Conservation (phyloP, 148 eudicot species). For the Chenopodium album region DNA sequence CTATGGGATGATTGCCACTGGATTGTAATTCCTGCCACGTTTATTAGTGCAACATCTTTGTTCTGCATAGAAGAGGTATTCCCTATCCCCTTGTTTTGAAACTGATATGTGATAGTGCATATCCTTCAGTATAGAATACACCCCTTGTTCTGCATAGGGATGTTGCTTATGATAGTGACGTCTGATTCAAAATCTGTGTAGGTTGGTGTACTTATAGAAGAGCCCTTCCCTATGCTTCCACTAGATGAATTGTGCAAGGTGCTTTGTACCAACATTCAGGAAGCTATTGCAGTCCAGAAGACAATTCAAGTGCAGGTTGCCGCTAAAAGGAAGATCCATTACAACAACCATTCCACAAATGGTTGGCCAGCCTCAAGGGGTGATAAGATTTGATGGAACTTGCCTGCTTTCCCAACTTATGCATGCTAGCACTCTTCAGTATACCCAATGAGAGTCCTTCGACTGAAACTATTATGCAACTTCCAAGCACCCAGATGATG, state of each 20-base stretch:
- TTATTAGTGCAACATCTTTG: constrained; percentile 86
- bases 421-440: background rate
- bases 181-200: constrained; percentile 30
- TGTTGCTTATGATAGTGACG: too few species aligned
- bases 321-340: constrained; percentile 44
- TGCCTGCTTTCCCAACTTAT: background rate
- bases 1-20: constrained; percentile 98
- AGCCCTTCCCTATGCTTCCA: constrained; percentile 93
- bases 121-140: background rate
- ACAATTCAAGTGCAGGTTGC: constrained; percentile 46
- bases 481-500: constrained; percentile 11
- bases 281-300: constrained; percentile 51
- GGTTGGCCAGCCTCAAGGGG: constrained; percentile 57
- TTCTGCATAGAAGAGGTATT: constrained; percentile 95
- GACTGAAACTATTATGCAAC: background rate
- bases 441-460: background rate
- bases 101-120: background rate
- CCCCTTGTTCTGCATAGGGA: too few species aligned
- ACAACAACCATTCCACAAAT: constrained; percentile 49
- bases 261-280: constrained; percentile 51
- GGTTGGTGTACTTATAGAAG: constrained; percentile 98
- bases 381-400: constrained; percentile 22
- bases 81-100: constrained; percentile 10
- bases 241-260: constrained; percentile 76
- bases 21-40: constrained; percentile 97